Evolutionary conservation across 768 basidiomycete species (phyloP).

Genomic region (Amanita jacksonii): DNA sequence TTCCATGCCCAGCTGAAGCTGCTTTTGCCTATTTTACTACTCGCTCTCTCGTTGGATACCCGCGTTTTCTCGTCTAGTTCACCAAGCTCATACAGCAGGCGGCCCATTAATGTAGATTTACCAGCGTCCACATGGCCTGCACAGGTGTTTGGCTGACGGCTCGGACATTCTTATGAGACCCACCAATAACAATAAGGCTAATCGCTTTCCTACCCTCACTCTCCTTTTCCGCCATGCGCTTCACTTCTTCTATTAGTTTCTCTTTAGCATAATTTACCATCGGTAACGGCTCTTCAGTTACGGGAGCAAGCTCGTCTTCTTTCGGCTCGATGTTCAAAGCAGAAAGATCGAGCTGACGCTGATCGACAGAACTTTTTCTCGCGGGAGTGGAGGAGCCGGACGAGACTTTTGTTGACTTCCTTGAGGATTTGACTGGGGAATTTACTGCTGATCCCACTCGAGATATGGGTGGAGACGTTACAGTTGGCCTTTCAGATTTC

Average conservation of each 20-base stretch:
- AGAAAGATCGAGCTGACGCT: constrained; percentile 61
- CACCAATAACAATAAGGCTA: constrained; percentile 90
- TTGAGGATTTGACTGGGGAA: constrained; percentile 32
- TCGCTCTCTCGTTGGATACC: constrained; percentile 80
- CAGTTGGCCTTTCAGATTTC: constrained; percentile 34
- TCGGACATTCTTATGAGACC: constrained; percentile 8
- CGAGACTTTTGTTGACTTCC: constrained; percentile 25
- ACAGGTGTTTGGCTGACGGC: not conserved
- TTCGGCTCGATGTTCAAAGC: constrained; percentile 55
- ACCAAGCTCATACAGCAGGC: constrained; percentile 88
- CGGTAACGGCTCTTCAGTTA: constrained; percentile 44
- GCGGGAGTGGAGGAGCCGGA: constrained; percentile 37
- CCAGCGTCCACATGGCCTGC: constrained; percentile 98
- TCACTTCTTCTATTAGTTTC: constrained; percentile 79
- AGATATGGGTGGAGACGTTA: constrained; percentile 34
- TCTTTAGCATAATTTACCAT: constrained; percentile 64
- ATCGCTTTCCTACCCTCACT: constrained; percentile 50
- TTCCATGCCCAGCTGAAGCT: constrained; percentile 99
- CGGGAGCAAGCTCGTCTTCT: constrained; percentile 25
- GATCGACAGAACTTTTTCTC: constrained; percentile 31
- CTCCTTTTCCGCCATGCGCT: constrained; percentile 35
- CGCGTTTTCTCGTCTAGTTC: constrained; percentile 78
- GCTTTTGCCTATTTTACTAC: constrained; percentile 81
- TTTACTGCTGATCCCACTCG: constrained; percentile 35
- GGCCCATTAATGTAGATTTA: constrained; percentile 96